Evolutionary conservation across 306 rosid species (phyloP), one percentile per base, ranked within the genome.

Genomic region (Urtica urens): DNA sequence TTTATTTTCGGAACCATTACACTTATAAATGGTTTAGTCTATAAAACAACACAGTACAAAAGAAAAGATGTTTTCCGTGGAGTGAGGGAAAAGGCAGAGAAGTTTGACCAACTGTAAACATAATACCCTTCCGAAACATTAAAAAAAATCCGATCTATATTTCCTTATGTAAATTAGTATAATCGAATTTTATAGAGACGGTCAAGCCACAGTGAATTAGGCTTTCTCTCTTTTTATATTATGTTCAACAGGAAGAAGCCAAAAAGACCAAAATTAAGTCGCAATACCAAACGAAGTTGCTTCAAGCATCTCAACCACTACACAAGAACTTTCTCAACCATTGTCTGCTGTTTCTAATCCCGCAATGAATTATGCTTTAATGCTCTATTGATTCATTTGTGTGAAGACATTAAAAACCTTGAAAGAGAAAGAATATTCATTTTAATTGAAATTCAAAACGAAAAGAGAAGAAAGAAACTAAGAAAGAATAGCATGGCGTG

Each of bases 401-500:
- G n/a, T 35, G 5, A 33, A 49, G 57, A 40, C 5, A 4, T 19
- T 29, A 42, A 14, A 56, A 12, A 21, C 30, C 17, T 10, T 15
- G 21, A 39, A 27, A 23, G 23, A 40, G 1, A n/a, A 40, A 21
- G 16, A 55, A 20, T 11, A 22, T 34, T 23, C 48, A 43, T 17
- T 26, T 2, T 35, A 35, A 13, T 13, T 10, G 11, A 18, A 9
- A 2, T 9, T 24, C 12, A 15, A 19, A 12, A 41, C 26, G 4
- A 17, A 23, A 46, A 45, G 30, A 49, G 42, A 18, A 57, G 15
- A 28, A 35, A 35, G 38, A 2, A 33, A n/a, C n/a, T n/a, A n/a
- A 10, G 16, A 46, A 39, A 42, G 3, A 26, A 10, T 22, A 51
- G 4, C 27, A 74, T 81, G 81, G 78, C 78, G 23, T 86, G 90